Conservation (phyloP, 345 rosid species). For the Pistacia atlantica region DNA sequence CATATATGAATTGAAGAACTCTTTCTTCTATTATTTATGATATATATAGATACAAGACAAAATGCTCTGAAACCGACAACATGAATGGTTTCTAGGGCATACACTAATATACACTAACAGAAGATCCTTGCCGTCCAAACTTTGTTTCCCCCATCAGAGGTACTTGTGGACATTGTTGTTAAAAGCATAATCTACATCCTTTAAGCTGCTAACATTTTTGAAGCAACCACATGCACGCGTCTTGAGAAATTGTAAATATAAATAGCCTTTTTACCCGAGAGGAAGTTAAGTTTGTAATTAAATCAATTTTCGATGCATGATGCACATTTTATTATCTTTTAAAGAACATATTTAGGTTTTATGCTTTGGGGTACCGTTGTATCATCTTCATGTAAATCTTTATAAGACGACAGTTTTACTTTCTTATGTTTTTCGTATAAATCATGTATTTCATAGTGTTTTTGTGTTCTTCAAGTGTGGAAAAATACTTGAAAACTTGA, state of each 20-base stretch:
- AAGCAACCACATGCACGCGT: constrained; percentile 32
- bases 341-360: constrained; percentile 7
- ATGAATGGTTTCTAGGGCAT: too few species aligned
- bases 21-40: too few species aligned
- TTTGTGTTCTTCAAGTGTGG: too few species aligned
- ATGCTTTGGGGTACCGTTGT: neutral
- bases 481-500: too few species aligned
- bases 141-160: constrained; percentile 16
- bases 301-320: constrained; percentile 19
- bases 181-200: constrained; percentile 22
- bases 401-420: too few species aligned
- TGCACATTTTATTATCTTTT: constrained; percentile 12
- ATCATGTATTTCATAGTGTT: too few species aligned
- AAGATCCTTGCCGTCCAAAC: neutral
- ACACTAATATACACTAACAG: too few species aligned
- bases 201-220: constrained; percentile 44
- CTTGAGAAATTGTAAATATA: constrained; percentile 30
- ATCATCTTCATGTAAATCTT: too few species aligned
- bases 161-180: constrained; percentile 19
- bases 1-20: too few species aligned
- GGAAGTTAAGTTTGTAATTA: constrained; percentile 18
- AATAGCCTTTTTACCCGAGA: constrained; percentile 21
- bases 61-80: too few species aligned
- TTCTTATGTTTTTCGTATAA: too few species aligned
- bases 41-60: too few species aligned